Conservation (phyloP, 768 basidiomycete genomes). For the Suillus ampliporus region DNA sequence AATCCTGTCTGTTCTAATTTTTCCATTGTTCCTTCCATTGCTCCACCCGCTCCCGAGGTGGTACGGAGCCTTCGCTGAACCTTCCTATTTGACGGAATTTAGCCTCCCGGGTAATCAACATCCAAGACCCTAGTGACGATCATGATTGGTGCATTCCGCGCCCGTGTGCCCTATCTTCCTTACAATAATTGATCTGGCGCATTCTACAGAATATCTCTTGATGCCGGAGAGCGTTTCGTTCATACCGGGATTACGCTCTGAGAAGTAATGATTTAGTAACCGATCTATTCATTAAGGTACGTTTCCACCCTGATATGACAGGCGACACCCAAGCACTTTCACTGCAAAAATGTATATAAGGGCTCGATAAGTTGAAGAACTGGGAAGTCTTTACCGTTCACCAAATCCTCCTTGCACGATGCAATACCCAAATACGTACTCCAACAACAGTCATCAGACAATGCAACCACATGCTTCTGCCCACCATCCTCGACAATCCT, state of each 20-base stretch:
- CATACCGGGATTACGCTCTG: slow-evolving; percentile 40
- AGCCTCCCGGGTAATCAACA: slow-evolving; percentile 31
- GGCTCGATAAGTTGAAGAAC: slow-evolving; percentile 17
- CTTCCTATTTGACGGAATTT: slow-evolving; percentile 26
- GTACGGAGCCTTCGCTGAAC: slow-evolving; percentile 23
- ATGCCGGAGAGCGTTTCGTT: slow-evolving; percentile 40
- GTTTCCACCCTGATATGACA: slow-evolving; percentile 41
- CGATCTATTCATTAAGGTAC: slow-evolving; percentile 43
- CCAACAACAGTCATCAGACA: slow-evolving; percentile 16
- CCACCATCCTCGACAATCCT: slow-evolving; percentile 20
- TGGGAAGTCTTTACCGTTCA: slow-evolving; percentile 16
- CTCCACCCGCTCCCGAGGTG: slow-evolving; percentile 18
- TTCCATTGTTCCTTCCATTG: slow-evolving; percentile 15
- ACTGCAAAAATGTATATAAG: slow-evolving; percentile 41
- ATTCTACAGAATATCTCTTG: slow-evolving; percentile 30
- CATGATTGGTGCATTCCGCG: slow-evolving; percentile 16
- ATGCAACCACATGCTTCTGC: slow-evolving; percentile 23
- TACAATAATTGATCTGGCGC: slow-evolving; percentile 21
- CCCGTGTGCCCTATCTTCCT: slow-evolving; percentile 34
- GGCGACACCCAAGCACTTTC: slow-evolving; percentile 41
- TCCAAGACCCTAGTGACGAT: background rate
- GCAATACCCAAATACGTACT: slow-evolving; percentile 35
- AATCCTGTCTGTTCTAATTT: slow-evolving; percentile 26
- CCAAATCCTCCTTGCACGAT: slow-evolving; percentile 20
- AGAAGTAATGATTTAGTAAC: slow-evolving; percentile 47